phyloP scores from a whole-genome alignment of 441 rosid genomes.

The Mallotus japonicus region DNA sequence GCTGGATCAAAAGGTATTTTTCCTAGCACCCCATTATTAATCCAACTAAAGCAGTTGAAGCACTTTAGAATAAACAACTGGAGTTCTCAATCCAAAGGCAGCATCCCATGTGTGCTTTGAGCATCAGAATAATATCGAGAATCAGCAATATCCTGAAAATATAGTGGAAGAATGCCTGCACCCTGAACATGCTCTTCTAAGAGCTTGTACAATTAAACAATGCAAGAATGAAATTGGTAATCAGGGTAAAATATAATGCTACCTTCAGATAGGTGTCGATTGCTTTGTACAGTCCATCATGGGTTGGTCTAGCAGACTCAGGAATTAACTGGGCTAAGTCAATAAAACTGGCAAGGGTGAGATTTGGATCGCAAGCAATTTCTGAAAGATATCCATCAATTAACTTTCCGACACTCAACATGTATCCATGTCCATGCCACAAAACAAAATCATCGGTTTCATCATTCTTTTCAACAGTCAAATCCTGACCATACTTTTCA shows the following conservation, averaged over 20 bases:
- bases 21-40: neutral
- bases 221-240: neutral
- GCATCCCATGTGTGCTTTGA: neutral
- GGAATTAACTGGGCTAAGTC: conserved; percentile 64
- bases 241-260: conserved; percentile 10
- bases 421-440: conserved; percentile 46
- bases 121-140: neutral
- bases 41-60: neutral
- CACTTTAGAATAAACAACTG: neutral
- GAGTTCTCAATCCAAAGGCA: neutral
- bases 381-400: conserved; percentile 69
- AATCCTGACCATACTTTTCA: conserved; percentile 39
- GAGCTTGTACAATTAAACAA: too few relatives aligned
- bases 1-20: neutral
- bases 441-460: conserved; percentile 45
- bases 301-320: conserved; percentile 67
- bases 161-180: neutral
- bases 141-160: neutral
- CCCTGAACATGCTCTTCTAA: neutral
- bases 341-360: conserved; percentile 49
- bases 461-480: conserved; percentile 38
- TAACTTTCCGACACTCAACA: conserved; percentile 64
- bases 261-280: conserved; percentile 82
- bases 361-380: conserved; percentile 49
- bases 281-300: conserved; percentile 87